phyloP scores from a whole-genome alignment of 257 asterid species.

The Scutellaria galericulata region DNA sequence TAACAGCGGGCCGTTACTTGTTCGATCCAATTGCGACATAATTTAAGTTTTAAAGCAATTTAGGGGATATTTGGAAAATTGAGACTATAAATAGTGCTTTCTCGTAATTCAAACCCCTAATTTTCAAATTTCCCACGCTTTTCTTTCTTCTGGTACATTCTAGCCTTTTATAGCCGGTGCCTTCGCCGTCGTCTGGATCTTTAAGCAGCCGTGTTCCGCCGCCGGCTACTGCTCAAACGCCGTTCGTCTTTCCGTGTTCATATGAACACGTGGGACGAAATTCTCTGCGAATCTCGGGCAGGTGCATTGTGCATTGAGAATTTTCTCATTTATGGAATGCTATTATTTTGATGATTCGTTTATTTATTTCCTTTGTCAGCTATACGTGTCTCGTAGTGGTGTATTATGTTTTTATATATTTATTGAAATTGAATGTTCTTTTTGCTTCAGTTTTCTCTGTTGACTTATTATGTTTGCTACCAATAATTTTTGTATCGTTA shows the following conservation, averaged over 20 bases:
- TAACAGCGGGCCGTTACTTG: no score
- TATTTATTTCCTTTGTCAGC: background rate
- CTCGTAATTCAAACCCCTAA: slow-evolving; percentile 16
- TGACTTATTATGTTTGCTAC: background rate
- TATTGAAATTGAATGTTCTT: background rate
- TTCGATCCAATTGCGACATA: no score
- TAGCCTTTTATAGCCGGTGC: background rate
- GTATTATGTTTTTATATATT: background rate
- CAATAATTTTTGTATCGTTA: background rate
- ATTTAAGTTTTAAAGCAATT: no score
- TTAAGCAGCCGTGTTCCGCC: slow-evolving; percentile 22
- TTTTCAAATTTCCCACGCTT: slow-evolving; percentile 42
- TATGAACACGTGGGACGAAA: background rate
- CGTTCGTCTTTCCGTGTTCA: background rate
- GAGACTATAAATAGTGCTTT: no score
- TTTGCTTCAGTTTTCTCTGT: slow-evolving; percentile 9
- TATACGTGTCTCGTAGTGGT: background rate
- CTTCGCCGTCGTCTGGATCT: slow-evolving; percentile 26
- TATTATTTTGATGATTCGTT: background rate
- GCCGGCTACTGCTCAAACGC: background rate
- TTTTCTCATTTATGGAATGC: background rate
- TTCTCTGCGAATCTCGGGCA: slow-evolving; percentile 4
- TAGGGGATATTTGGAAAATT: no score
- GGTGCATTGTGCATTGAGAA: slow-evolving; percentile 12
- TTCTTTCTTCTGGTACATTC: background rate